These are phyloP conservation scores for Dryadomyces sulphureus DNA, from an alignment of 2,329 filamentous ascomycete genomes.

Conservation along the genomic window DNA sequence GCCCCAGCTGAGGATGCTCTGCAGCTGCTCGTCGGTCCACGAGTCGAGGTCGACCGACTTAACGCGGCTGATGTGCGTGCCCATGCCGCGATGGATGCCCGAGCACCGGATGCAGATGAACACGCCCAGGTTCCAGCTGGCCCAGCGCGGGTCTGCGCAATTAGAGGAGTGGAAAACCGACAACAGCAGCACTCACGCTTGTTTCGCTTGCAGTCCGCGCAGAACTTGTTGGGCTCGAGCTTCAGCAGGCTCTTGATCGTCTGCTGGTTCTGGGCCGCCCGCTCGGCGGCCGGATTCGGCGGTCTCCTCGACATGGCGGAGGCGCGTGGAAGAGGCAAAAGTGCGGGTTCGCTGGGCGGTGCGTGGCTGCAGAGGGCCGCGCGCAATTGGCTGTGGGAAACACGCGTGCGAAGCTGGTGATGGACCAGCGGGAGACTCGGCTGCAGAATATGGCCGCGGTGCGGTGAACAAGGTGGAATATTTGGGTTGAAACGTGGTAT, in stretches of 20 bases:
- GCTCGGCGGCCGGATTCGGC: slow-evolving; percentile 66
- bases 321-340: background rate
- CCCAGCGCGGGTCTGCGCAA: slow-evolving; percentile 79
- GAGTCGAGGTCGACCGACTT: slow-evolving; percentile 97
- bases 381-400: background rate
- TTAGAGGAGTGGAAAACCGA: background rate
- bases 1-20: slow-evolving; percentile 89
- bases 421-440: background rate
- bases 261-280: slow-evolving; percentile 82
- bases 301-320: slow-evolving; percentile 59
- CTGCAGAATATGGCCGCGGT: background rate
- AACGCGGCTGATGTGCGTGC: slow-evolving; percentile 93
- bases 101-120: slow-evolving; percentile 98
- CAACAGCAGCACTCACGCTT: slow-evolving; percentile 52
- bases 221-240: slow-evolving; percentile 88
- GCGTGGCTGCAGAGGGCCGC: no score
- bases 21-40: slow-evolving; percentile 96
- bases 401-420: background rate
- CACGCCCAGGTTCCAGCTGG: slow-evolving; percentile 94
- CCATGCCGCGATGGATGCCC: slow-evolving; percentile 96
- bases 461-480: background rate
- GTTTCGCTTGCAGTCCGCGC: slow-evolving; percentile 97
- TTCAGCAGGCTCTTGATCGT: slow-evolving; percentile 93
- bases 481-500: background rate
- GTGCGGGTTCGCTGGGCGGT: no score